Conservation (phyloP, 2,329 filamentous ascomycete species). For the Ophiostoma novo-ulmi region DNA sequence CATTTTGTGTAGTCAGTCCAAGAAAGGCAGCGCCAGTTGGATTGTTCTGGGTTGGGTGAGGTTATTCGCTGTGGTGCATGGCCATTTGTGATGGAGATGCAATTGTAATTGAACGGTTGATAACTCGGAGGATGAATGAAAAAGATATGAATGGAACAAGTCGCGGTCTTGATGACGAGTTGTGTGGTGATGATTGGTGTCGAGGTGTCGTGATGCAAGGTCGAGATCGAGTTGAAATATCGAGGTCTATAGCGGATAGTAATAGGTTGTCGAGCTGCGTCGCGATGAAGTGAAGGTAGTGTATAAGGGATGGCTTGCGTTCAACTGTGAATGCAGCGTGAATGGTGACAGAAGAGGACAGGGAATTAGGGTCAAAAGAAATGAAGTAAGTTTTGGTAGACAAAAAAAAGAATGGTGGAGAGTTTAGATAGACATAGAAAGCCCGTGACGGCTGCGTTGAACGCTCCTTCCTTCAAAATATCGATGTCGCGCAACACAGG, state of each 20-base stretch:
- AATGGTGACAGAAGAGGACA: background rate
- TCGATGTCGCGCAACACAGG: conserved; percentile 22
- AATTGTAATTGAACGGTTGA: background rate
- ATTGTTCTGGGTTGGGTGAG: background rate
- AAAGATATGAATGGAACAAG: background rate
- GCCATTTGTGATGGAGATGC: background rate
- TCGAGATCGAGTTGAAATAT: background rate
- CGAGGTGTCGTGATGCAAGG: background rate
- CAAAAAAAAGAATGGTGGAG: background rate
- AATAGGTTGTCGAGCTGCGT: background rate
- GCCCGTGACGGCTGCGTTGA: conserved; percentile 1
- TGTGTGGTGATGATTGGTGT: background rate
- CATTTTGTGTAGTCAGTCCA: conserved; percentile 34
- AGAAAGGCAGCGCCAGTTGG: background rate
- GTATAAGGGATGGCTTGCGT: background rate
- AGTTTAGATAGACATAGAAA: background rate
- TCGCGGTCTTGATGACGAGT: background rate
- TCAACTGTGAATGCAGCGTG: conserved; percentile 1
- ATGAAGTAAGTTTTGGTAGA: background rate
- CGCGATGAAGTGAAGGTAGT: background rate
- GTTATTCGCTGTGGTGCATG: background rate
- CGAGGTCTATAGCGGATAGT: background rate
- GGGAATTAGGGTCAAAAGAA: background rate
- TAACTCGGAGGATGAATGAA: background rate
- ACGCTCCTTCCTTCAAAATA: conserved; percentile 21